Evolutionary conservation across 345 rosid species (phyloP).

Genomic region (Lepidium aucheri): DNA sequence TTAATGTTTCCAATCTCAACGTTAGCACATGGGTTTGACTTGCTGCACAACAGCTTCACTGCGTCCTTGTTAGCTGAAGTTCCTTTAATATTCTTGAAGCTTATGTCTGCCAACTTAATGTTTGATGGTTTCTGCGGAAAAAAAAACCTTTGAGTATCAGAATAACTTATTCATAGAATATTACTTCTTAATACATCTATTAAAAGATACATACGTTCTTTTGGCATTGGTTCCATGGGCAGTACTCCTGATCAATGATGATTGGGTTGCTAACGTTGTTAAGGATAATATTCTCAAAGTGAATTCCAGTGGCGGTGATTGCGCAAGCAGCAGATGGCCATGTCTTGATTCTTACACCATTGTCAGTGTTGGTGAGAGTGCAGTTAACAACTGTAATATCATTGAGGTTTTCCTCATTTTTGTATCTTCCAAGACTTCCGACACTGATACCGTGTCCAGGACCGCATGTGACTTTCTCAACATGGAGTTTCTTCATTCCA

Average conservation of each 20-base stretch:
- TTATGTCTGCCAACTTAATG: too few species aligned
- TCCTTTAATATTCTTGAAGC: too few species aligned
- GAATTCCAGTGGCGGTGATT: constrained; percentile 20
- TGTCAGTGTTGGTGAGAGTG: too few species aligned
- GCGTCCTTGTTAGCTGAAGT: too few species aligned
- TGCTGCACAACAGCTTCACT: too few species aligned
- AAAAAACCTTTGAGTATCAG: neutral
- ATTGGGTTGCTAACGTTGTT: constrained; percentile 25
- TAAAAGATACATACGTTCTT: neutral
- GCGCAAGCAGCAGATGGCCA: neutral
- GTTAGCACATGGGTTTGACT: too few species aligned
- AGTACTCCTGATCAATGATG: constrained; percentile 39
- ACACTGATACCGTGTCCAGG: constrained; percentile 72
- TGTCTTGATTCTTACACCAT: too few species aligned
- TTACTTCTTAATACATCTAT: too few species aligned
- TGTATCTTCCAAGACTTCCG: constrained; percentile 48
- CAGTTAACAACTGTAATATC: constrained; percentile 10
- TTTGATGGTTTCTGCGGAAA: too few species aligned
- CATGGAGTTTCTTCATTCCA: too few species aligned
- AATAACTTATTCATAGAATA: neutral
- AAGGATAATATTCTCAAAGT: constrained; percentile 26
- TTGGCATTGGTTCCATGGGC: constrained; percentile 29
- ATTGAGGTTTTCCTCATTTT: constrained; percentile 27
- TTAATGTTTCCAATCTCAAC: too few species aligned
- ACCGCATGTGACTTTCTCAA: constrained; percentile 30